These are phyloP conservation scores for Neurospora discreta DNA, from an alignment of 495 filamentous ascomycete species.

Conservation along the genomic window DNA sequence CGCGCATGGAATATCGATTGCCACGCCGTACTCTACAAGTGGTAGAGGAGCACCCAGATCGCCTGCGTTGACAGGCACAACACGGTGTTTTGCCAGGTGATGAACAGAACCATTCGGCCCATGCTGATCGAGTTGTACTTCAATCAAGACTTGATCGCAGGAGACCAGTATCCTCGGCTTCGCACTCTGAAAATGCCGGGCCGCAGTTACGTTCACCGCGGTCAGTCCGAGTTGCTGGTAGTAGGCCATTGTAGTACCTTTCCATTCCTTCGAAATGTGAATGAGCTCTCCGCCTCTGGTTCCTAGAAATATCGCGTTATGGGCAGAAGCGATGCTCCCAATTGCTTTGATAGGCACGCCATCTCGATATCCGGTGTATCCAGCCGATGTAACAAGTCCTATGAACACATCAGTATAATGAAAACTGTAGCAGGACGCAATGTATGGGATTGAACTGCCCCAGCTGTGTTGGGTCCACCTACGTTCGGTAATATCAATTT, in stretches of 20 bases:
- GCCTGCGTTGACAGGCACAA: slow-evolving; percentile 32
- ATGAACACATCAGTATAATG: background rate
- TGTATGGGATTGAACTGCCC: background rate
- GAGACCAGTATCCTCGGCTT: slow-evolving; percentile 14
- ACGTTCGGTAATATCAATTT: slow-evolving; percentile 12
- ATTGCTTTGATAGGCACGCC: slow-evolving; percentile 17
- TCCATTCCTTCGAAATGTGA: slow-evolving; percentile 11
- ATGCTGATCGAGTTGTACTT: background rate
- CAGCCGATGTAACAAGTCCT: slow-evolving; percentile 1
- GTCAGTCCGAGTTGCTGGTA: slow-evolving; percentile 19
- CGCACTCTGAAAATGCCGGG: background rate
- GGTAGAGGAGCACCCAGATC: slow-evolving; percentile 18
- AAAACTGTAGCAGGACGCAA: background rate
- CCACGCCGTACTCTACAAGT: slow-evolving; percentile 19
- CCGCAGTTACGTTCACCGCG: slow-evolving; percentile 12
- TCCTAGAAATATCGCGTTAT: slow-evolving; percentile 21
- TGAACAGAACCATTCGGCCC: background rate
- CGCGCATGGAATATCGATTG: slow-evolving; percentile 18
- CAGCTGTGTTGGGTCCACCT: background rate
- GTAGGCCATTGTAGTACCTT: background rate
- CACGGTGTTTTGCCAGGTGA: slow-evolving; percentile 12
- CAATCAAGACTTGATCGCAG: slow-evolving; percentile 18
- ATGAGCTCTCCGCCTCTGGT: slow-evolving; percentile 37
- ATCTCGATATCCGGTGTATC: background rate
- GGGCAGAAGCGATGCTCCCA: slow-evolving; percentile 21